A percentile compares a stretch with the other conserved stretches of the same genome.
Conservation (phyloP, 2,329 filamentous ascomycete species). For the Chlorencoelia australis region DNA sequence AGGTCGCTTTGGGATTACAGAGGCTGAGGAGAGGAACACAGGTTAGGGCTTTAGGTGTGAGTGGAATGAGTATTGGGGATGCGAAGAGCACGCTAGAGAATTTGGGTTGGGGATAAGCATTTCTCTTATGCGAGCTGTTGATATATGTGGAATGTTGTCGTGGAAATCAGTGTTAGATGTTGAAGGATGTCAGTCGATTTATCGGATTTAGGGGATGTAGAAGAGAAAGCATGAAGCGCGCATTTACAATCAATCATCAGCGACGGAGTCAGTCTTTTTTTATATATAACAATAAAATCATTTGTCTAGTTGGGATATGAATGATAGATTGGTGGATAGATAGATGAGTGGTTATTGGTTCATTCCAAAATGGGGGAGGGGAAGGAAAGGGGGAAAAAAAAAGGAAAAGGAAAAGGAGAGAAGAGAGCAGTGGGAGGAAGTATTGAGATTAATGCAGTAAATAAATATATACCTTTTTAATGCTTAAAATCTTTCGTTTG, state of each 20-base stretch:
- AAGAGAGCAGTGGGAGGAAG: too few relatives aligned
- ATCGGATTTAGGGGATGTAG: constrained; percentile 14
- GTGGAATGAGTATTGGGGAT: constrained; percentile 44
- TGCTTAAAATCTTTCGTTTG: too few relatives aligned
- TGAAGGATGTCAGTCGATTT: background rate
- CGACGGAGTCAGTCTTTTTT: constrained; percentile 17
- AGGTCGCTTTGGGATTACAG: constrained; percentile 52
- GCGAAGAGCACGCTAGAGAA: constrained; percentile 45
- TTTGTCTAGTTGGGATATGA: background rate
- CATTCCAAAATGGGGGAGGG: too few relatives aligned
- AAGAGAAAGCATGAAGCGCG: background rate
- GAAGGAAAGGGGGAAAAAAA: too few relatives aligned
- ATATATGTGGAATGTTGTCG: constrained; percentile 14
- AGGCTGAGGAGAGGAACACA: constrained; percentile 50
- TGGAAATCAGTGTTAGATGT: constrained; percentile 10
- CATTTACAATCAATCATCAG: constrained; percentile 14
- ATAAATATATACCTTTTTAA: too few relatives aligned
- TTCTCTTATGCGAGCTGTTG: background rate
- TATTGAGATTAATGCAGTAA: too few relatives aligned
- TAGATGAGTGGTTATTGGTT: background rate
- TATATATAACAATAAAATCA: background rate
- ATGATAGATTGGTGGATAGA: background rate
- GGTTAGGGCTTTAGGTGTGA: constrained; percentile 48
- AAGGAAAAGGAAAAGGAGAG: too few relatives aligned
- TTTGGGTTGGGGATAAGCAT: constrained; percentile 37